Evolutionary conservation across 176 grass and related monocot species (phyloP).

Genomic region (Themeda triandra): DNA sequence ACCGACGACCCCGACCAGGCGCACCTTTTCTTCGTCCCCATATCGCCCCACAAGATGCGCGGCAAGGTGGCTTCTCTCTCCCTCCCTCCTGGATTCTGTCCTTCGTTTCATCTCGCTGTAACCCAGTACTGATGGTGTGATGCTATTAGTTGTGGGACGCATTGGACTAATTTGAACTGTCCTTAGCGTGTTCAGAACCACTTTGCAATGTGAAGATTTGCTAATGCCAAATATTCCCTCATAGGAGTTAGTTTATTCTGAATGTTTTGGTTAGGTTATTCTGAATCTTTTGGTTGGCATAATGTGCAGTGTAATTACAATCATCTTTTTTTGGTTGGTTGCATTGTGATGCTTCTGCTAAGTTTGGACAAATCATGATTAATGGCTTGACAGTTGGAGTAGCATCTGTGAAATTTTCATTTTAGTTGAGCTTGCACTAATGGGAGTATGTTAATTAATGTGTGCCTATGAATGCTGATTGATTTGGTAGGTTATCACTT

Average conservation of each 20-base stretch:
- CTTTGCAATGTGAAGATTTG: neutral
- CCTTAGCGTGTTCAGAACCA: neutral
- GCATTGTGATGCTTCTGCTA: neutral
- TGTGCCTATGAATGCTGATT: neutral
- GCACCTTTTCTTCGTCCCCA: conserved; percentile 85
- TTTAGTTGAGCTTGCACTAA: neutral
- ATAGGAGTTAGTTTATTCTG: neutral
- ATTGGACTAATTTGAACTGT: neutral
- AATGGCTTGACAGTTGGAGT: neutral
- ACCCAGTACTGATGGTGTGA: neutral
- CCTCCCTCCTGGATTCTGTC: too few species aligned
- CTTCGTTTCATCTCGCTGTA: neutral
- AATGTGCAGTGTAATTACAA: neutral
- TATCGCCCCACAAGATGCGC: conserved; percentile 95
- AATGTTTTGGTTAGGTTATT: neutral
- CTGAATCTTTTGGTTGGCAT: neutral
- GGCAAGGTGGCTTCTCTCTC: conserved; percentile 50
- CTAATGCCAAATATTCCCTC: neutral
- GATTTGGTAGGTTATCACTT: neutral
- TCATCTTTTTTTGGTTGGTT: neutral
- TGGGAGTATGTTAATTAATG: neutral
- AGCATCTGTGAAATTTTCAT: neutral
- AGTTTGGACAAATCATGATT: neutral
- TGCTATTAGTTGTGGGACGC: neutral
- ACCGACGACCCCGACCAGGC: conserved; percentile 65